A percentile compares a stretch with the other conserved stretches of the same genome.
Conservation (phyloP, 2,329 filamentous ascomycete species). For the Mycosphaerella sp. region DNA sequence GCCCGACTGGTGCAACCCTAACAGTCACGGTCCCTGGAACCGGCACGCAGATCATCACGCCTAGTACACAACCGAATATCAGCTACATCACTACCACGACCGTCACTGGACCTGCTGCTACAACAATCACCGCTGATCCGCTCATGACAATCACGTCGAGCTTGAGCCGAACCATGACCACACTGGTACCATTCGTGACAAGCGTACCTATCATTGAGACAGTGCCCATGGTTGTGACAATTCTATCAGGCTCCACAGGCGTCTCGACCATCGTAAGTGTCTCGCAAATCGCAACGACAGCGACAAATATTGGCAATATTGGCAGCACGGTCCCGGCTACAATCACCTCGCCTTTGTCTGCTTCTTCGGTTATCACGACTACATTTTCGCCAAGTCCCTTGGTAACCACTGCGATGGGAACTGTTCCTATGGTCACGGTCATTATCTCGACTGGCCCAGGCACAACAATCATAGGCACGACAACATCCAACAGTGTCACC, state of each 20-base stretch:
- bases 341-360: neutral
- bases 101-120: conserved; percentile 6
- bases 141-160: conserved; percentile 2
- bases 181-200: conserved; percentile 10
- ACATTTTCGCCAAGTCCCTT: conserved; percentile 3
- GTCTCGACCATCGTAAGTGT: neutral
- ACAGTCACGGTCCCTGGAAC: conserved; percentile 14
- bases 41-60: conserved; percentile 2
- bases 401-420: conserved; percentile 4
- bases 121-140: neutral
- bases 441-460: neutral
- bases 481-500: neutral
- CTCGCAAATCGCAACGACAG: neutral
- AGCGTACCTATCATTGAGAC: conserved; percentile 12
- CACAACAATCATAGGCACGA: neutral
- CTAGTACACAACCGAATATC: conserved; percentile 2
- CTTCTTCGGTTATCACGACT: conserved; percentile 3
- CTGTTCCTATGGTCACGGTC: neutral
- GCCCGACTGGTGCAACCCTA: conserved; percentile 6
- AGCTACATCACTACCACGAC: conserved; percentile 13
- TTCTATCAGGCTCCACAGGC: conserved; percentile 9
- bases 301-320: neutral
- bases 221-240: conserved; percentile 15
- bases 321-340: neutral
- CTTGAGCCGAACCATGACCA: conserved; percentile 7